Percentiles rank a stretch among this genome's conserved stretches.
Conservation (phyloP, 441 rosid genomes). For the Theobroma grandiflorum region DNA sequence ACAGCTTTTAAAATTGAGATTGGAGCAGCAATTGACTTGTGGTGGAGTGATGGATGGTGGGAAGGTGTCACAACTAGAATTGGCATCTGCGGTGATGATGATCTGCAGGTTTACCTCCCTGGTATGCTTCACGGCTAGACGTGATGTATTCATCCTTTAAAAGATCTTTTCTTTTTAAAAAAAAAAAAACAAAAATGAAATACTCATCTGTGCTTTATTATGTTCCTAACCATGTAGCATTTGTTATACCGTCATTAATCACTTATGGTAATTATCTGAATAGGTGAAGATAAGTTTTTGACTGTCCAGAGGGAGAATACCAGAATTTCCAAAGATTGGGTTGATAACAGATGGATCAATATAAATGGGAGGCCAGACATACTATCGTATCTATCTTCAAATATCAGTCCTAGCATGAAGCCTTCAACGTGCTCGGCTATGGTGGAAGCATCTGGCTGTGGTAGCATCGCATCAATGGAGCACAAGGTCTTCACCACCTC, state of each 20-base stretch:
- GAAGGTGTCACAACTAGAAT: conserved; percentile 48
- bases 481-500: conserved; percentile 8
- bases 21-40: conserved; percentile 52
- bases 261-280: neutral
- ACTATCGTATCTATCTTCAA: conserved; percentile 29
- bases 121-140: conserved; percentile 35
- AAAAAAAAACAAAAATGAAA: neutral
- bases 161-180: neutral
- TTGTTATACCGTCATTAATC: neutral
- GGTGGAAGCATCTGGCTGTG: conserved; percentile 12
- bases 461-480: conserved; percentile 20
- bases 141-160: neutral
- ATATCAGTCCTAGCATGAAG: conserved; percentile 18
- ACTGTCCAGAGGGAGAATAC: conserved; percentile 32
- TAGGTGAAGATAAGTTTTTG: conserved; percentile 46
- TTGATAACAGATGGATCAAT: conserved; percentile 46
- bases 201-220: neutral
- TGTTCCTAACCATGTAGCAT: neutral
- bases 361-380: conserved; percentile 39
- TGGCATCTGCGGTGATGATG: conserved; percentile 25
- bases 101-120: conserved; percentile 44
- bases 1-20: conserved; percentile 24
- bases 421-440: neutral
- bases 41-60: conserved; percentile 69
- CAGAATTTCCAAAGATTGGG: conserved; percentile 51